Conservation (phyloP, 2,329 filamentous ascomycete species). For the Helotiales sp. region DNA sequence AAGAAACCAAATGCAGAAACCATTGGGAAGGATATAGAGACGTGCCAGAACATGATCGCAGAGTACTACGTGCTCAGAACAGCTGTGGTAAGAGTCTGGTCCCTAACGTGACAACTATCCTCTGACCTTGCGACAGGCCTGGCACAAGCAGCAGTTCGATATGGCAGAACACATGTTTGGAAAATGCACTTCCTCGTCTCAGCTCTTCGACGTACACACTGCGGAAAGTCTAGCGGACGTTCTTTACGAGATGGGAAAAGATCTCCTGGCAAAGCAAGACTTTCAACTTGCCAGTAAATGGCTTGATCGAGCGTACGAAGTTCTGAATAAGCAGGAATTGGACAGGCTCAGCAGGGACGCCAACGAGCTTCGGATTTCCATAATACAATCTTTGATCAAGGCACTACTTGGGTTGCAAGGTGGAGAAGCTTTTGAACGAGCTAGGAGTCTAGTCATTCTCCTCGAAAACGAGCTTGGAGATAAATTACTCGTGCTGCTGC, state of each 20-base stretch:
- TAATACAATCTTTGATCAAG: conserved; percentile 64
- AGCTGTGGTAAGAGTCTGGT: conserved; percentile 52
- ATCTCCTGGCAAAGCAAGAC: conserved; percentile 52
- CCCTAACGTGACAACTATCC: conserved; percentile 19
- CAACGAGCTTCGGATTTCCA: conserved; percentile 63
- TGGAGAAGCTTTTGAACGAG: conserved; percentile 47
- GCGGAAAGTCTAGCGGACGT: conserved; percentile 66
- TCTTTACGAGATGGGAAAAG: conserved; percentile 71
- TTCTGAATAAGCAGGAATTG: conserved; percentile 55
- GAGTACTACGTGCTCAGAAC: conserved; percentile 37
- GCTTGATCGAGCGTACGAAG: conserved; percentile 66
- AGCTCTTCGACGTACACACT: conserved; percentile 46
- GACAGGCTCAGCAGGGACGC: conserved; percentile 59
- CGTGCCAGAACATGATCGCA: conserved; percentile 31
- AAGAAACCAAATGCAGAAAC: conserved; percentile 33
- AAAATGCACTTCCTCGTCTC: conserved; percentile 50
- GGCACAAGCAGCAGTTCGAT: conserved; percentile 70
- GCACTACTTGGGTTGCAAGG: conserved; percentile 50
- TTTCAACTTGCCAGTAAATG: conserved; percentile 63
- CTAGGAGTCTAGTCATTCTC: conserved; percentile 56
- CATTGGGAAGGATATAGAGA: conserved; percentile 27
- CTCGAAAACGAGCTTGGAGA: conserved; percentile 64
- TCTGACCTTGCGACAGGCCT: conserved; percentile 57
- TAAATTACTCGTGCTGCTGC: conserved; percentile 63
- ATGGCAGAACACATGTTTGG: conserved; percentile 77